These are phyloP conservation scores for Acacia concinna DNA, from an alignment of 331 rosid genomes.

Conservation along the genomic window DNA sequence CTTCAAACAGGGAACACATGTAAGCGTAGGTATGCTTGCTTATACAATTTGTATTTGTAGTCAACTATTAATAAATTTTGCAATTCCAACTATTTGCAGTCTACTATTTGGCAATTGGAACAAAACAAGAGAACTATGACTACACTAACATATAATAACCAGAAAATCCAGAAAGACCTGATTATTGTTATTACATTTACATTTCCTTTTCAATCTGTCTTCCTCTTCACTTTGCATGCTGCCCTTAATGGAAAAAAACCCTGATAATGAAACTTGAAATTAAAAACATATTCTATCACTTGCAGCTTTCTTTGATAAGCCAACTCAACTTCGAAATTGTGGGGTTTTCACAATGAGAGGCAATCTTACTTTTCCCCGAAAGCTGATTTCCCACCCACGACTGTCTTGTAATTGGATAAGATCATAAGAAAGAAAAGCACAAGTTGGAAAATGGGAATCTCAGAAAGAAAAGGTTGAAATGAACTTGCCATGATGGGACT, in stretches of 20 bases:
- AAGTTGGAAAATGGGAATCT: conserved; percentile 27
- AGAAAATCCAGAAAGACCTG: background rate
- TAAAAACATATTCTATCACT: background rate
- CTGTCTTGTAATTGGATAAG: conserved; percentile 14
- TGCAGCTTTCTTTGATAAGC: background rate
- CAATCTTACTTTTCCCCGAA: conserved; percentile 33
- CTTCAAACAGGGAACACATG: background rate
- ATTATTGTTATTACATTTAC: background rate
- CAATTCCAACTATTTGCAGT: background rate
- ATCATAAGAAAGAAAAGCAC: conserved; percentile 45
- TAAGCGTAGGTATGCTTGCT: background rate
- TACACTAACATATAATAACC: background rate
- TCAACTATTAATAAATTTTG: background rate
- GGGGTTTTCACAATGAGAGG: conserved; percentile 5
- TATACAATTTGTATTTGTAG: background rate
- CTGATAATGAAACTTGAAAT: background rate
- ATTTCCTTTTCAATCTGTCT: background rate
- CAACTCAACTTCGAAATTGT: conserved; percentile 8
- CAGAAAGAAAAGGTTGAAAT: conserved; percentile 30
- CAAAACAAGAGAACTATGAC: no score
- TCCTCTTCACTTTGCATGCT: background rate
- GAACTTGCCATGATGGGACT: conserved; percentile 46
- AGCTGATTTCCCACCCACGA: conserved; percentile 38
- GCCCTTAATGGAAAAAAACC: background rate
- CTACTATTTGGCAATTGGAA: no score